Conservation (phyloP, 495 filamentous ascomycete genomes). For the Penicillium lagena region DNA sequence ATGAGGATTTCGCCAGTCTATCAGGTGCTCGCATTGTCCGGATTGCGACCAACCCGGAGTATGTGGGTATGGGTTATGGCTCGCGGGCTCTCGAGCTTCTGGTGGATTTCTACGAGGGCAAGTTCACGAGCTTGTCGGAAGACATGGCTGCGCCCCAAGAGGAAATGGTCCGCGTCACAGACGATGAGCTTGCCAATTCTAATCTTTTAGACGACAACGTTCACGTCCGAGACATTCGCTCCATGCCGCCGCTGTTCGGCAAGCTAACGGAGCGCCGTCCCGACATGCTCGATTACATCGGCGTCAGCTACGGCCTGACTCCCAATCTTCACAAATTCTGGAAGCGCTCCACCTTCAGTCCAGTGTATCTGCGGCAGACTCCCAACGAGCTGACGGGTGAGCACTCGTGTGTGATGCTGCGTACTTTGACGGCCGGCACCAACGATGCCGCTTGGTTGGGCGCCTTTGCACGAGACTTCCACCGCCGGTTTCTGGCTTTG, state of each 20-base stretch:
- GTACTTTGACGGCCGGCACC: conserved; percentile 53
- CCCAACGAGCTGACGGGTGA: conserved; percentile 94
- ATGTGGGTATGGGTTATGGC: conserved; percentile 90
- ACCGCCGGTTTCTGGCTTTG: conserved; percentile 78
- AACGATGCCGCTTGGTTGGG: conserved; percentile 77
- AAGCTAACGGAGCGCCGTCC: conserved; percentile 80
- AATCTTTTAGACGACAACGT: conserved; percentile 81
- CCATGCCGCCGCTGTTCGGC: conserved; percentile 89
- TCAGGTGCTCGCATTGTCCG: conserved; percentile 90
- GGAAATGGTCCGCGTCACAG: conserved; percentile 73
- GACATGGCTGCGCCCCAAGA: conserved; percentile 39
- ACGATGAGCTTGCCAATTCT: conserved; percentile 71
- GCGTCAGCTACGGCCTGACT: conserved; percentile 93
- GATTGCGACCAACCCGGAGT: conserved; percentile 95
- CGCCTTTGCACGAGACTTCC: conserved; percentile 88
- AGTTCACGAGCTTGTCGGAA: conserved; percentile 78
- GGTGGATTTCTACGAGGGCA: conserved; percentile 89
- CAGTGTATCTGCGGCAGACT: conserved; percentile 93
- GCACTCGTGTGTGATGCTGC: conserved; percentile 96
- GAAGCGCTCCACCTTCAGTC: conserved; percentile 79
- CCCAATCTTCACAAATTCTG: conserved; percentile 90
- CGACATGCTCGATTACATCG: conserved; percentile 79
- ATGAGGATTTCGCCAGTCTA: conserved; percentile 89
- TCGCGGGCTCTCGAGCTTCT: conserved; percentile 80
- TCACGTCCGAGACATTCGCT: conserved; percentile 80